Evolutionary conservation across 2,329 filamentous ascomycete genomes (phyloP), one percentile per base, ranked within the genome.

Genomic region (Aspergillus fischeri): DNA sequence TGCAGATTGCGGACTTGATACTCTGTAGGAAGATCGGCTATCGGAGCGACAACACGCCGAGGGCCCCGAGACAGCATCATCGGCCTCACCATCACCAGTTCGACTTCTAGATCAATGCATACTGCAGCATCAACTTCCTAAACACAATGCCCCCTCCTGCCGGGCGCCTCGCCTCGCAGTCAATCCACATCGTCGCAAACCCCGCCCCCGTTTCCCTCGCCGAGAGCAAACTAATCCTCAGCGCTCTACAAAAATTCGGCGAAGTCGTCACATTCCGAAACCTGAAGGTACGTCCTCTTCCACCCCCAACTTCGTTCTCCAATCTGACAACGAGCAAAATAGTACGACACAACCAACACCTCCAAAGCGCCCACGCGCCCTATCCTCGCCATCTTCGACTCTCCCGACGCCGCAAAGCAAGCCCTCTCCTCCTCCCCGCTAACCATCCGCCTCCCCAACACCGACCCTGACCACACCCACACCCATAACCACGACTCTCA

Each of bases 161-260:
- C 10, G 42, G 57, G 17, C 63, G 60, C 45, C 47, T 66, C 24
- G 55, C 61, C 17, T 55, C 59, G 3, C 62, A 66, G 48, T 65
- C 72, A 44, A 66, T 76, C 9, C 65, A 70, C 62, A 69, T 77
- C 29, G 64, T 57, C 25, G 66, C 69, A 49, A 51, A 51, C 8
- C 72, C 72, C 0, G 49, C 62, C 4, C 67, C 71, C 14, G 65
- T 62, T 25, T 70, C 60, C 32, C 55, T 77, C 6, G 52, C 63
- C 21, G 72, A 77, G 55, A 73, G 71, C 58, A 68, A 66, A 57
- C 63, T 66, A 20, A 60, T 77, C 27, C 67, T 77, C 21, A 60
- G 66, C 44, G 70, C 71, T 6, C 63, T 77, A 20, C 74, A 76
- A 59, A 72, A 73, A 63, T 77, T 73, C 63, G 75, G 75, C 21